Evolutionary conservation across 768 basidiomycete species (phyloP), one percentile per base, ranked within the genome.

Genomic region (Boletus bicolor): DNA sequence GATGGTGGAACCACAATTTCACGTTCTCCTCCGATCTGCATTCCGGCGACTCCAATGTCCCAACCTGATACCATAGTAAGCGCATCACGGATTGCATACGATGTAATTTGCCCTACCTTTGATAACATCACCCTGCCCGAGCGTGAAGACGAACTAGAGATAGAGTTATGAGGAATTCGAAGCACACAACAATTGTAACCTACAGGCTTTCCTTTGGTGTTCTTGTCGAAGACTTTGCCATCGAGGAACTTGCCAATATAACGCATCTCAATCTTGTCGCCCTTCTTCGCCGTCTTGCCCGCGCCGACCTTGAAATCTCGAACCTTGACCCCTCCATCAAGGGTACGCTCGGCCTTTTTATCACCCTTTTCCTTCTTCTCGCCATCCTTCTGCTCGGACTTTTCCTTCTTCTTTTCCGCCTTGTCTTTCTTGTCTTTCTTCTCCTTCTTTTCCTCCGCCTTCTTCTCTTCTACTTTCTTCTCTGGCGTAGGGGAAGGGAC

Each of bases 81-180:
- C 39, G 10, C 19, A 55, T 38, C 17, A 35, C 5, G 19, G 19
- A 7, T 44, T 34, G 53, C 15, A 28, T 15, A 24, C 32, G 32
- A 58, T 12, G 6, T 19, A 19, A 42, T 45, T 39, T 43, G 34
- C 57, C 75, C 44, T 54, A 85, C 87, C 90, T 77, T 93, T 92
- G 73, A 98, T 97, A 50, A 98, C 96, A 68, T 96, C 88, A 26
- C 91, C 92, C 55, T 81, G 76, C 37, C 95, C 96, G 24, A 98
- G 79, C 32, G 73, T 79, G 80, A 94, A 94, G 42, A 75, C 72
- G 72, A 93, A 89, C 82, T 91, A 62, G 54, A 55, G 24, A 39
- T 21, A 21, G 7, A 44, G 24, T 53, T 36, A 26, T 39, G 34
- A 48, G 44, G 11, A n/a, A 45, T 34, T 50, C 51, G n/a, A 44